phyloP scores from a whole-genome alignment of 306 rosid species.

The Trifolium dubium region DNA sequence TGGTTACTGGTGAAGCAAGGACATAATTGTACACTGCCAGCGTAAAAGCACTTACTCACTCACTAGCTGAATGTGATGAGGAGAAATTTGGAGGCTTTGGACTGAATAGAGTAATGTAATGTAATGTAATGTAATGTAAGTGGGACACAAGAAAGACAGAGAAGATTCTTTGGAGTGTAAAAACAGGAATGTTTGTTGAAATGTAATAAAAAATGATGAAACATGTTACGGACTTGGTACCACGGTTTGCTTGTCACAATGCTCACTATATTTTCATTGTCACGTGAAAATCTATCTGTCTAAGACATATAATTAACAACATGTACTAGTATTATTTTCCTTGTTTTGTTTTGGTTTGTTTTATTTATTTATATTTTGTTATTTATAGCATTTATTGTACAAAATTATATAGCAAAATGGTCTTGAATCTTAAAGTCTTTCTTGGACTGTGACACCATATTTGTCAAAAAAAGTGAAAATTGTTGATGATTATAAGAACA shows the following conservation, averaged over 20 bases:
- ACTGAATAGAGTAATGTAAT: constrained; percentile 26
- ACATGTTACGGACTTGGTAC: constrained; percentile 22
- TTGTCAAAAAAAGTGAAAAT: too few relatives aligned
- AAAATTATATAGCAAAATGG: too few relatives aligned
- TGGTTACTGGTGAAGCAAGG: constrained; percentile 3
- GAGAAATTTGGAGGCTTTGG: not conserved
- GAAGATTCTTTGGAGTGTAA: constrained; percentile 32
- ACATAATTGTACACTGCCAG: not conserved
- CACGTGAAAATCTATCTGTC: constrained; percentile 6
- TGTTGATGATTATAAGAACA: too few relatives aligned
- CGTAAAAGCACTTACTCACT: not conserved
- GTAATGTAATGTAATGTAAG: constrained; percentile 26
- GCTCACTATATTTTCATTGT: not conserved
- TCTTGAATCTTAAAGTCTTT: too few relatives aligned
- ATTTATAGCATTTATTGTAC: too few relatives aligned
- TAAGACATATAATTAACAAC: not conserved
- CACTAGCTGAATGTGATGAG: not conserved
- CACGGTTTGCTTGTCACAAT: constrained; percentile 9
- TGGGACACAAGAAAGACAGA: not conserved
- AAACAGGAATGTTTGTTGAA: constrained; percentile 33
- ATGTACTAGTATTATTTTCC: not conserved
- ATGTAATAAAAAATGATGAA: constrained; percentile 30
- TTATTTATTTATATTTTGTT: too few relatives aligned
- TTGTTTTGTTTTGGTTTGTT: too few relatives aligned
- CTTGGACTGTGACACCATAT: too few relatives aligned